phyloP scores from a whole-genome alignment of 208 protist genomes.

The Trypanosoma brucei region DNA sequence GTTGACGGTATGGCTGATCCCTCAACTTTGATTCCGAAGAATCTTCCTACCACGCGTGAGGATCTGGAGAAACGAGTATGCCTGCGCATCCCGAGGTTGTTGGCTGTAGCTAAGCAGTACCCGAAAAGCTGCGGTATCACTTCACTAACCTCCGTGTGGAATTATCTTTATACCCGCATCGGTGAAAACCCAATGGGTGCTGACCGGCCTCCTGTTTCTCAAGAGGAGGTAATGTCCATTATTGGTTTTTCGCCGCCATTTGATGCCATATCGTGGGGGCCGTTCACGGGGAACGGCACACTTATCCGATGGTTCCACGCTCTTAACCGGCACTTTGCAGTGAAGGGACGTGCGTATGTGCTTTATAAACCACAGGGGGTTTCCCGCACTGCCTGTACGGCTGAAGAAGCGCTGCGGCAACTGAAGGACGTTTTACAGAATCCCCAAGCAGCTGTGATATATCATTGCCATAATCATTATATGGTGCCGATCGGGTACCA shows the following conservation, averaged over 20 bases:
- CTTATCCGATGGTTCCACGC: constrained; percentile 90
- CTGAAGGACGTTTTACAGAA: constrained; percentile 68
- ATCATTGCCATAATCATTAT: constrained; percentile 94
- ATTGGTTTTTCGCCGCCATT: constrained; percentile 89
- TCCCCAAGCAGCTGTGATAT: constrained; percentile 81
- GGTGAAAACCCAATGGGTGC: constrained; percentile 47
- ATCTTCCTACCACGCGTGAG: constrained; percentile 56
- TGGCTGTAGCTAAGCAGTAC: constrained; percentile 89
- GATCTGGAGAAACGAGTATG: constrained; percentile 68
- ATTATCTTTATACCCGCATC: constrained; percentile 88
- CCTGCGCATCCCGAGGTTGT: constrained; percentile 59
- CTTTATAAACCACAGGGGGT: constrained; percentile 82
- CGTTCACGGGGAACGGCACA: constrained; percentile 89
- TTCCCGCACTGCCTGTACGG: constrained; percentile 52
- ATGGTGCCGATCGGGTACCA: constrained; percentile 90
- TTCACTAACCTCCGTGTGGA: constrained; percentile 85
- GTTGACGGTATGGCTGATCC: constrained; percentile 48
- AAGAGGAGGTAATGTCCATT: constrained; percentile 87
- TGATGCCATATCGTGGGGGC: constrained; percentile 84
- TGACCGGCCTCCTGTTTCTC: constrained; percentile 50
- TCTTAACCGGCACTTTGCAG: constrained; percentile 72
- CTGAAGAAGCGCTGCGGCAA: constrained; percentile 38
- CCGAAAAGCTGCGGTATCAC: constrained; percentile 85
- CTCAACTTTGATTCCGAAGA: constrained; percentile 51
- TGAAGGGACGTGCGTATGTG: constrained; percentile 55